These are phyloP conservation scores for Aspergillus glaucus DNA, from an alignment of 2,329 filamentous ascomycete genomes.

Conservation along the genomic window DNA sequence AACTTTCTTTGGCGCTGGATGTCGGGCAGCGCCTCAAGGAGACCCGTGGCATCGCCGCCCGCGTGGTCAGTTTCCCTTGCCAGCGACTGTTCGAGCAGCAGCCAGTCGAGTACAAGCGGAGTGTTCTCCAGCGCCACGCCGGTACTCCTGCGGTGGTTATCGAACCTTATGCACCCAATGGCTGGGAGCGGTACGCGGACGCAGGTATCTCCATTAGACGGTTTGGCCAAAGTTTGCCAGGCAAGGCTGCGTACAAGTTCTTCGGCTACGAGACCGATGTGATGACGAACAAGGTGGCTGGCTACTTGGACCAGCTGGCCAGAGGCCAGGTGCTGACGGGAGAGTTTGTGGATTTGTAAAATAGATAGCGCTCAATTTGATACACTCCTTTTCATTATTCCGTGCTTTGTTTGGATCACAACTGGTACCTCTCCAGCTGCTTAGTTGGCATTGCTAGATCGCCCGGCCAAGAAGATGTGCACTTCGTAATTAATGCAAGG, in stretches of 20 bases:
- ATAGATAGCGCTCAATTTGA: neutral
- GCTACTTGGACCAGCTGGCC: conserved; percentile 4
- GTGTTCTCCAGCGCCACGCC: conserved; percentile 34
- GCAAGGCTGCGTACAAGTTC: conserved; percentile 18
- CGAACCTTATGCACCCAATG: conserved; percentile 45
- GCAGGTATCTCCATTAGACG: neutral
- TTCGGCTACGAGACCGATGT: conserved; percentile 15
- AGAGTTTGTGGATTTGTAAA: conserved; percentile 8
- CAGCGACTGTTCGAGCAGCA: conserved; percentile 47
- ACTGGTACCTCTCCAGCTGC: too few species aligned
- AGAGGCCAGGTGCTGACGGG: conserved; percentile 2
- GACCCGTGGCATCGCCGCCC: conserved; percentile 33
- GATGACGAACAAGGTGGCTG: conserved; percentile 4
- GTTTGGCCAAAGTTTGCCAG: conserved; percentile 8
- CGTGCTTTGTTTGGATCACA: too few species aligned
- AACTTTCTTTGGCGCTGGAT: conserved; percentile 43
- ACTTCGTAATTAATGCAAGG: too few species aligned
- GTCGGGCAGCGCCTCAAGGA: conserved; percentile 37
- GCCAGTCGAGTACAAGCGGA: conserved; percentile 39
- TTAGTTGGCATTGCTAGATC: too few species aligned
- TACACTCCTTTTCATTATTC: too few species aligned
- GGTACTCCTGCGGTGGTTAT: conserved; percentile 42
- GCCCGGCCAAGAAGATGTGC: too few species aligned
- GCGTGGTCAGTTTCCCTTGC: conserved; percentile 48
- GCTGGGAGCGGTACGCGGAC: conserved; percentile 50